Conservation (phyloP, 2,329 filamentous ascomycete species). For the Leptographium radiaticola region DNA sequence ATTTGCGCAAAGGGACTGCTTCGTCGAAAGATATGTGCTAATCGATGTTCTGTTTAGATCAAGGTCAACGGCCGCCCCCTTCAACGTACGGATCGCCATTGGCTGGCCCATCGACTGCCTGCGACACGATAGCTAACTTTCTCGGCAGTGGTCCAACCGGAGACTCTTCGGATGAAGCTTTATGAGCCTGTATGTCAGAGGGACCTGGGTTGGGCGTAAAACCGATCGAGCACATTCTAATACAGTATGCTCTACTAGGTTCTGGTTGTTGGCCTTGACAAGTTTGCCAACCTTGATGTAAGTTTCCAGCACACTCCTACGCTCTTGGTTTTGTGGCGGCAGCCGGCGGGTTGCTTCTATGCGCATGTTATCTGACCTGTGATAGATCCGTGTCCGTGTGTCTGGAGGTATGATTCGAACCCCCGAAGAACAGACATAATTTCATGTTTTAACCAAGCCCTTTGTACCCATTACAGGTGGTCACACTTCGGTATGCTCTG, state of each 20-base stretch:
- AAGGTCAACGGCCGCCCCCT: slow-evolving; percentile 98
- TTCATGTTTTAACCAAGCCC: too few species aligned
- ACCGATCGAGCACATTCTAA: not conserved
- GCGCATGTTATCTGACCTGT: not conserved
- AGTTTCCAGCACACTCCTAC: not conserved
- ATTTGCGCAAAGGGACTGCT: too few species aligned
- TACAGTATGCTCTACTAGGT: slow-evolving; percentile 23
- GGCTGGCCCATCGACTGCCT: not conserved
- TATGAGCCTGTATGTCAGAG: slow-evolving; percentile 67
- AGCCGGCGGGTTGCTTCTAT: not conserved
- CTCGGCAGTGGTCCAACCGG: slow-evolving; percentile 12
- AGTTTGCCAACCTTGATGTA: slow-evolving; percentile 52
- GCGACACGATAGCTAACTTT: not conserved
- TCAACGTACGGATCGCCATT: slow-evolving; percentile 6
- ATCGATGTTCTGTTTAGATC: slow-evolving; percentile 26
- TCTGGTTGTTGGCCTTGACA: slow-evolving; percentile 93
- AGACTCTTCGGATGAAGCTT: slow-evolving; percentile 41
- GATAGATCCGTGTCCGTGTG: slow-evolving; percentile 80
- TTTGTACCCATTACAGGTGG: slow-evolving; percentile 23
- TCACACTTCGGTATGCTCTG: slow-evolving; percentile 11
- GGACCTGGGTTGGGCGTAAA: slow-evolving; percentile 14
- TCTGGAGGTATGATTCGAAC: slow-evolving; percentile 47
- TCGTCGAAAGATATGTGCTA: not conserved
- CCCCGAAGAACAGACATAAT: too few species aligned
- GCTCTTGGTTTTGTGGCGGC: not conserved